These are phyloP conservation scores for Poa pratensis DNA, from an alignment of 176 grass and related monocot species.

Conservation along the genomic window DNA sequence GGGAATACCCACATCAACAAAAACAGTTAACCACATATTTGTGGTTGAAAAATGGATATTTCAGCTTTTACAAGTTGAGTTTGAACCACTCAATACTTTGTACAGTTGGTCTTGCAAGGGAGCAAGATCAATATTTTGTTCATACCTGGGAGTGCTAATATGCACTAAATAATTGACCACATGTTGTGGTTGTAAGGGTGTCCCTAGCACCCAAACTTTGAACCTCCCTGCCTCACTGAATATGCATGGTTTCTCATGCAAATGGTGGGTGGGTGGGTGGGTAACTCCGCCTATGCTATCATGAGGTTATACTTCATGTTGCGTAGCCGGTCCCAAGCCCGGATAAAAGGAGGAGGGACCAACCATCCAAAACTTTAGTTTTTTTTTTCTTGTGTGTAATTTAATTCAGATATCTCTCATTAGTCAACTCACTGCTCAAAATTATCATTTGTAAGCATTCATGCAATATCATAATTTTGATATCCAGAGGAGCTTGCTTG, in stretches of 20 bases:
- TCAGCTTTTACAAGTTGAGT: background rate
- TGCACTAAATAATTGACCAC: background rate
- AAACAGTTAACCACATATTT: background rate
- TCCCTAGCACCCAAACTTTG: background rate
- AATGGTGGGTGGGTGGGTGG: background rate
- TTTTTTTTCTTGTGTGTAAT: background rate
- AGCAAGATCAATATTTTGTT: background rate
- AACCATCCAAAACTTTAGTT: background rate
- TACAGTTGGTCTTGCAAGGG: background rate
- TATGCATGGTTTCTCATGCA: background rate
- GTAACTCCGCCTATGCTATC: background rate
- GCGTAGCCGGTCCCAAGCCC: background rate
- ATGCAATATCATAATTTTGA: background rate
- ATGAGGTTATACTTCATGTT: background rate
- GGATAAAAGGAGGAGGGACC: slow-evolving; percentile 1
- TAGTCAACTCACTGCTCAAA: background rate
- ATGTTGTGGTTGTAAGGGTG: background rate
- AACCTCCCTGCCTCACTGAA: background rate
- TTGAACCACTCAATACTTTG: background rate
- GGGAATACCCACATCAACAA: background rate
- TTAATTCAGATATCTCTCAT: background rate
- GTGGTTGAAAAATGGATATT: background rate
- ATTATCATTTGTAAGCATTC: slow-evolving; percentile 26
- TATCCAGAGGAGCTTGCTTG: background rate
- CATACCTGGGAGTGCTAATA: background rate